Percentiles rank a stretch among this genome's conserved stretches.
Evolutionary conservation across 306 rosid species (phyloP).

Genomic region (Citrullus amarus): DNA sequence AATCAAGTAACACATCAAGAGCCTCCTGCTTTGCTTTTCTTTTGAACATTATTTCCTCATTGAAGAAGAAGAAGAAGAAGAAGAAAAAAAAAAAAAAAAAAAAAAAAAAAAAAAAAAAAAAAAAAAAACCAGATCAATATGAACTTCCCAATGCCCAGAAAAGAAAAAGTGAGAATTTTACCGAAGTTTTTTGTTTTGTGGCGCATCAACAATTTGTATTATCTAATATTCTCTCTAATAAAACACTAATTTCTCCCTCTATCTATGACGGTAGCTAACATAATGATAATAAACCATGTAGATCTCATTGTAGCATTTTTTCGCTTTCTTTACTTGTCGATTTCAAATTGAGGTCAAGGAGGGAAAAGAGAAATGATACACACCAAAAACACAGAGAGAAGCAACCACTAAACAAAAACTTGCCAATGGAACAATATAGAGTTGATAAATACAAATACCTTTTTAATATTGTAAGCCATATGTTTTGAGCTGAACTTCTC

Average conservation of each 20-base stretch:
- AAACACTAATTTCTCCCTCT: no score
- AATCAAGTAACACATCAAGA: background rate
- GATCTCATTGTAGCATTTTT: no score
- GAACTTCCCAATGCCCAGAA: background rate
- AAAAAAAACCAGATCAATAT: background rate
- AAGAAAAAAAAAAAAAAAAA: no score
- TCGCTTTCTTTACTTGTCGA: no score
- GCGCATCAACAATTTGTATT: no score
- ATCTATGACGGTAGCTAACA: no score
- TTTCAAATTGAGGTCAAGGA: no score
- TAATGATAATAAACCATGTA: no score
- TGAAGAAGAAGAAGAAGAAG: no score
- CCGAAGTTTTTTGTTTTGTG: no score
- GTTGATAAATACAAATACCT: constrained; percentile 28
- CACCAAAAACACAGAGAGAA: no score
- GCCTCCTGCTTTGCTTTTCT: background rate
- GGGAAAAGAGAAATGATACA: background rate
- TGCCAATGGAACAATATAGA: background rate
- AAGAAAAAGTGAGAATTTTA: background rate
- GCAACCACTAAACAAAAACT: background rate
- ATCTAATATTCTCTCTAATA: no score
- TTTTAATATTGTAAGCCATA: constrained; percentile 77
- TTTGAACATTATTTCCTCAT: background rate
- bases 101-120: background rate
- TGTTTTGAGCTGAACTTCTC: constrained; percentile 66